Evolutionary conservation across 1,139 yeast genomes (phyloP).

Genomic region (Hansenula lynferdii): DNA sequence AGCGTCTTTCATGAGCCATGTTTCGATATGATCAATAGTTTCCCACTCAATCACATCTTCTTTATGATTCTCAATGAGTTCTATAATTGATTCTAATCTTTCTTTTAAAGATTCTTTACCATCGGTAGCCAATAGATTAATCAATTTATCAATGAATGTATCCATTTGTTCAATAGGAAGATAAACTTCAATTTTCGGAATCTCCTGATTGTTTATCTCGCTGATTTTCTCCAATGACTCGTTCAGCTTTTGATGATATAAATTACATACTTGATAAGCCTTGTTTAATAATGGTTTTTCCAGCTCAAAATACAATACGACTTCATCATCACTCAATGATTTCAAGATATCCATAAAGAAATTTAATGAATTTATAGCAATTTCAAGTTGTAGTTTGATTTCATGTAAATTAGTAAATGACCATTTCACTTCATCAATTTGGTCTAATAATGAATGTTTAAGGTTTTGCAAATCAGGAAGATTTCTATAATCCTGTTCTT

Average conservation of each 20-base stretch:
- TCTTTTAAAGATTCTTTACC: not conserved
- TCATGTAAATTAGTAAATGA: not conserved
- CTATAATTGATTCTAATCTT: not conserved
- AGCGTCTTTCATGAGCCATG: not conserved
- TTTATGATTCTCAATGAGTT: not conserved
- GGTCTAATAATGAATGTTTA: not conserved
- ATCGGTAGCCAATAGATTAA: not conserved
- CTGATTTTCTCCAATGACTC: not conserved
- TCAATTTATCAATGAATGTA: not conserved
- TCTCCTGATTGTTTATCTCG: too few relatives aligned
- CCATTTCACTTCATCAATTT: not conserved
- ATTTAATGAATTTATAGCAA: not conserved
- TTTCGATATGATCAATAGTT: not conserved
- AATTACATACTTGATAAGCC: not conserved
- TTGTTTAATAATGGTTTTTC: too few relatives aligned
- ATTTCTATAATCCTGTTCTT: conserved; percentile 1
- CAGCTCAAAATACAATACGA: too few relatives aligned
- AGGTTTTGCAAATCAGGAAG: not conserved
- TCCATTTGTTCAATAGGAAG: not conserved
- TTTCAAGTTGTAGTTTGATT: not conserved
- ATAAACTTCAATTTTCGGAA: not conserved
- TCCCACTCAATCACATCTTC: not conserved
- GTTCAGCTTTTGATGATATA: not conserved
- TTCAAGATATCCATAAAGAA: not conserved
- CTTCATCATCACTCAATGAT: not conserved